Conservation (phyloP, 2,329 filamentous ascomycete genomes). For the Xylariaceae sp. region DNA sequence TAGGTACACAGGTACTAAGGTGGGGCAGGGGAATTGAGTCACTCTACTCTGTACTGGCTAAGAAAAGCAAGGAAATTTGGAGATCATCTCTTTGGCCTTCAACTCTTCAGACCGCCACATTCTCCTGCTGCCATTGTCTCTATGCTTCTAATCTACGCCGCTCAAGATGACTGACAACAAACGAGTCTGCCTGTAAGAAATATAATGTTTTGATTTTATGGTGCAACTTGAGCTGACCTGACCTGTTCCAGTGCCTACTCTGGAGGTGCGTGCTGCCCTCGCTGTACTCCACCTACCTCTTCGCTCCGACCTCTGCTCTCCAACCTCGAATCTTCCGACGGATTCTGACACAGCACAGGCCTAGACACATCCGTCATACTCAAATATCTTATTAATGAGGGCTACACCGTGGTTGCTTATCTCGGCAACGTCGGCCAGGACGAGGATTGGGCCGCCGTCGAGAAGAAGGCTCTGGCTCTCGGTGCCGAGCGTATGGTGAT, state of each 20-base stretch:
- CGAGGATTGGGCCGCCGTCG: slow-evolving; percentile 70
- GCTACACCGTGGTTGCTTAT: slow-evolving; percentile 23
- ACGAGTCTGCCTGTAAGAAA: slow-evolving; percentile 12
- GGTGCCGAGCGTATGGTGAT: slow-evolving; percentile 59
- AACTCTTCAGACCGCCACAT: no score
- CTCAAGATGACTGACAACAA: slow-evolving; percentile 6
- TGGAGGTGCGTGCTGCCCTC: slow-evolving; percentile 15
- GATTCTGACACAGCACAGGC: slow-evolving; percentile 22
- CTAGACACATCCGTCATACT: slow-evolving; percentile 42
- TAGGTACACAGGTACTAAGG: no score
- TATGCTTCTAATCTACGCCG: no score
- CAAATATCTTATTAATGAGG: slow-evolving; percentile 35
- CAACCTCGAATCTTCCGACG: neutral
- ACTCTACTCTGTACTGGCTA: no score
- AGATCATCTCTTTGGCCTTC: no score
- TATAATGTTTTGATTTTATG: neutral
- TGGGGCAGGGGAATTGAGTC: no score
- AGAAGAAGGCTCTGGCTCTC: slow-evolving; percentile 62
- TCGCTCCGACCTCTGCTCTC: neutral
- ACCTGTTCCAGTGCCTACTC: slow-evolving; percentile 21
- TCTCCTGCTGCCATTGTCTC: no score
- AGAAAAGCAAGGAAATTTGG: no score
- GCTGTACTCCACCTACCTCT: neutral
- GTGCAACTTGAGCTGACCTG: no score
- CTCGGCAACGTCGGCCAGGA: slow-evolving; percentile 72